Evolutionary conservation across 306 rosid species (phyloP).

Genomic region (Crataegus laevigata): DNA sequence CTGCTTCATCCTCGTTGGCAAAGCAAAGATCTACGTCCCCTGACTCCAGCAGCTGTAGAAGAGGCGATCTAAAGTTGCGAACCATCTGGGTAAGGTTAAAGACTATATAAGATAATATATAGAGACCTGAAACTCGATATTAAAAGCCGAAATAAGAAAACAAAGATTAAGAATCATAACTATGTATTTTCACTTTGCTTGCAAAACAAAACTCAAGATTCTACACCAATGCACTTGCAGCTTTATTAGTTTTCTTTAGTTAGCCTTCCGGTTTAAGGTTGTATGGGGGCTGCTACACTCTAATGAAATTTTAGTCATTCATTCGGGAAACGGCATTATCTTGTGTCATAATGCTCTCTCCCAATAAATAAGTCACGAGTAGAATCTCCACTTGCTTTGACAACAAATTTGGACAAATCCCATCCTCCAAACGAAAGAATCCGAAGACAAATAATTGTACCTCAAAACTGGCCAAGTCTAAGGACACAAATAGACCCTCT

Average conservation of each 20-base stretch:
- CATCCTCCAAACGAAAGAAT: background rate
- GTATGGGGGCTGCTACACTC: background rate
- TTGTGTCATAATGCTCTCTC: background rate
- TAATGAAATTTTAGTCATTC: background rate
- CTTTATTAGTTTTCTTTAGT: background rate
- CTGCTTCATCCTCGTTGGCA: slow-evolving; percentile 96
- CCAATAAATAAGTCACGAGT: background rate
- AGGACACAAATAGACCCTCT: slow-evolving; percentile 75
- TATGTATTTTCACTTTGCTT: background rate
- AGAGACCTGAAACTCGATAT: slow-evolving; percentile 8
- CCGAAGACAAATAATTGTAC: slow-evolving; percentile 28
- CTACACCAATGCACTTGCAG: background rate
- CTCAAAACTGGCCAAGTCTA: slow-evolving; percentile 99
- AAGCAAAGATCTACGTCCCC: slow-evolving; percentile 85
- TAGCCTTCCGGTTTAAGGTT: background rate
- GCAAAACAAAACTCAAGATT: background rate
- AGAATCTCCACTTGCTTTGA: background rate
- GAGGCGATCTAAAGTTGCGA: slow-evolving; percentile 59
- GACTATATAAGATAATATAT: slow-evolving; percentile 15
- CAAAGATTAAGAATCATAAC: background rate
- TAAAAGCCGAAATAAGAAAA: background rate
- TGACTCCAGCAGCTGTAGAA: slow-evolving; percentile 59
- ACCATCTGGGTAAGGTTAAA: slow-evolving; percentile 73
- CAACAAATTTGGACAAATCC: background rate
- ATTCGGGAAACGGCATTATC: background rate